Evolutionary conservation across 1,284 basidiomycete species (phyloP).

Genomic region (Anthracocystis walkeri): DNA sequence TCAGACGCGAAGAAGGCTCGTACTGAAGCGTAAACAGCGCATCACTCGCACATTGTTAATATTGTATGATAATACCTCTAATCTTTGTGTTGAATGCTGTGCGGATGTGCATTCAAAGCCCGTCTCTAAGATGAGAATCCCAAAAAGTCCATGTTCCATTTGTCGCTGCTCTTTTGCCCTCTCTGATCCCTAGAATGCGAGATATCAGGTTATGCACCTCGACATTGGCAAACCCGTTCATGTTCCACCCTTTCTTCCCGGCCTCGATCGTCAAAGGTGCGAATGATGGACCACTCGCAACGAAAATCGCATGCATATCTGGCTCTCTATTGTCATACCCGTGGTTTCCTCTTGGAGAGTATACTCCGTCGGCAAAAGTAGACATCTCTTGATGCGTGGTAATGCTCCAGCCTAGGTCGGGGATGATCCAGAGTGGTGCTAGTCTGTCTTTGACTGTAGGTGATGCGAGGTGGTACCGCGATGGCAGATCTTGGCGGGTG

Average conservation of each 20-base stretch:
- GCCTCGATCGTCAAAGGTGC: slow-evolving; percentile 65
- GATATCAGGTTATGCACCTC: slow-evolving; percentile 85
- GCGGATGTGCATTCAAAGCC: slow-evolving; percentile 18
- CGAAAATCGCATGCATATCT: slow-evolving; percentile 88
- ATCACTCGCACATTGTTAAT: neutral
- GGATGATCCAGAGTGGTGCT: slow-evolving; percentile 41
- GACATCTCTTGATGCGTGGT: slow-evolving; percentile 25
- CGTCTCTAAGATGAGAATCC: slow-evolving; percentile 27
- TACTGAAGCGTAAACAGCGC: slow-evolving; percentile 36
- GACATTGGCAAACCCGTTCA: slow-evolving; percentile 82
- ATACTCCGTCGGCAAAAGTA: slow-evolving; percentile 72
- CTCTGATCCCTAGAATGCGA: slow-evolving; percentile 78
- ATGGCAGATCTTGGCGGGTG: slow-evolving; percentile 19
- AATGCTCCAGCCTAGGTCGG: slow-evolving; percentile 42
- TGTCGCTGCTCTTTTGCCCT: slow-evolving; percentile 12
- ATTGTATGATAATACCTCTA: neutral
- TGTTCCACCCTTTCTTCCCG: slow-evolving; percentile 68
- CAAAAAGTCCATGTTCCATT: slow-evolving; percentile 35
- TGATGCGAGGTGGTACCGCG: slow-evolving; percentile 19
- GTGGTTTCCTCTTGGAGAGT: slow-evolving; percentile 75
- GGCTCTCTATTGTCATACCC: slow-evolving; percentile 82
- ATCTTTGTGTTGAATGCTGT: slow-evolving; percentile 8
- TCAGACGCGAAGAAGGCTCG: slow-evolving; percentile 39
- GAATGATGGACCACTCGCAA: slow-evolving; percentile 87
- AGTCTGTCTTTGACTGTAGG: slow-evolving; percentile 16